Evolutionary conservation across 2,329 filamentous ascomycete species (phyloP).

Genomic region (Fusarium sp.): DNA sequence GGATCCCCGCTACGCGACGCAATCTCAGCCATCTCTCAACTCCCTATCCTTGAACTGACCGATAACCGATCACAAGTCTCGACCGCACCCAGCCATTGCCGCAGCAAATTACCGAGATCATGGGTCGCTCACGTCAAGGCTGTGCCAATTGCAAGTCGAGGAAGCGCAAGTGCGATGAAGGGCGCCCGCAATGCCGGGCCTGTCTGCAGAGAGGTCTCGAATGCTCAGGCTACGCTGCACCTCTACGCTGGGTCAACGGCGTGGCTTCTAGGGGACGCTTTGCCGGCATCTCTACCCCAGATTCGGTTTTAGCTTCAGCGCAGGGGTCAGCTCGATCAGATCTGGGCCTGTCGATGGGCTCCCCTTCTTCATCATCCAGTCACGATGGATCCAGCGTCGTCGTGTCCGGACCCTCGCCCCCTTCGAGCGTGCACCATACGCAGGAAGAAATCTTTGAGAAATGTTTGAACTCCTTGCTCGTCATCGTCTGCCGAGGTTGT

Average conservation of each 20-base stretch:
- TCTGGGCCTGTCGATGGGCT: constrained; percentile 1
- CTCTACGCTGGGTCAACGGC: constrained; percentile 40
- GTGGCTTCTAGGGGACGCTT: constrained; percentile 40
- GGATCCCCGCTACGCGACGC: constrained; percentile 1
- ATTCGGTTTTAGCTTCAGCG: constrained; percentile 9
- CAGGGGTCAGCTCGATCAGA: neutral
- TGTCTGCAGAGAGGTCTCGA: constrained; percentile 33
- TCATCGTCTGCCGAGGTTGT: neutral
- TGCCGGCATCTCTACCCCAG: constrained; percentile 35
- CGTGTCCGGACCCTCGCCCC: constrained; percentile 19
- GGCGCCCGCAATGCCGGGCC: constrained; percentile 33
- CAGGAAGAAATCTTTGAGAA: constrained; percentile 33
- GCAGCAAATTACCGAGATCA: constrained; percentile 1
- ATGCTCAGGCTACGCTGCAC: constrained; percentile 38
- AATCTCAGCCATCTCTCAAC: neutral
- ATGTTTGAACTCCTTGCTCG: constrained; percentile 22
- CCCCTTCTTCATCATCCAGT: constrained; percentile 8
- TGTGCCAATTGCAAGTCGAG: constrained; percentile 41
- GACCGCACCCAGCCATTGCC: neutral
- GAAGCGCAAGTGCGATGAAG: constrained; percentile 42
- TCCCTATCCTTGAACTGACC: neutral
- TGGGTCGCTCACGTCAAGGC: constrained; percentile 40
- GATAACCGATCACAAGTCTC: neutral
- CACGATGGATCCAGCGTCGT: constrained; percentile 23
- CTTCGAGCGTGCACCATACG: constrained; percentile 1